A percentile compares a stretch with the other conserved stretches of the same genome.
Evolutionary conservation across 1,139 yeast species (phyloP).

Genomic region (Diutina neorugosa): DNA sequence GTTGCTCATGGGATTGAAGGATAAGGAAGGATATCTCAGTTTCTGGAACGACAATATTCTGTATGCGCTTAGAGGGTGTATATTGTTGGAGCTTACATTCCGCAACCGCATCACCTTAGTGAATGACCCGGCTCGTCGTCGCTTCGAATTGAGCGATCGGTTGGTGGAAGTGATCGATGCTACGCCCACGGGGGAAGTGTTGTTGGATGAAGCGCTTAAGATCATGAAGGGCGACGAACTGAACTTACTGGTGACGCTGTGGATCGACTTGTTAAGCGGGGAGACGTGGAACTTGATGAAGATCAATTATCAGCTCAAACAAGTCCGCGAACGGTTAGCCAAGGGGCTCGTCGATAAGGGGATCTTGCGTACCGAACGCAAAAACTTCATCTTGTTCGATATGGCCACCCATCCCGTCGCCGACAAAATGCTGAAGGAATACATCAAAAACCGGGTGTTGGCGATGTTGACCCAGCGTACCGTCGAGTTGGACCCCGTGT

Average conservation of each 20-base stretch:
- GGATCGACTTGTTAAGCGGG: constrained; percentile 91
- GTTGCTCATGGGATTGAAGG: constrained; percentile 81
- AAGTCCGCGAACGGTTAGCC: constrained; percentile 91
- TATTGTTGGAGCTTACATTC: constrained; percentile 80
- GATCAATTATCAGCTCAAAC: constrained; percentile 88
- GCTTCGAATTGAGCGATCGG: constrained; percentile 81
- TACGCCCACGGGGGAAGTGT: constrained; percentile 86
- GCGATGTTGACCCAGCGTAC: constrained; percentile 62
- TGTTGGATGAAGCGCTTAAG: constrained; percentile 85
- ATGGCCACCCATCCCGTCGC: constrained; percentile 98
- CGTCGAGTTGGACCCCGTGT: constrained; percentile 34
- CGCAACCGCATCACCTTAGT: constrained; percentile 82
- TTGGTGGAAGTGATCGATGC: constrained; percentile 78
- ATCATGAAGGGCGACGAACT: constrained; percentile 79
- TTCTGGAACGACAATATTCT: constrained; percentile 98
- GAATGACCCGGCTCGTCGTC: constrained; percentile 85
- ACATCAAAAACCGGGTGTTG: constrained; percentile 63
- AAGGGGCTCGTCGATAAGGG: constrained; percentile 98
- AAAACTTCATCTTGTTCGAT: constrained; percentile 86
- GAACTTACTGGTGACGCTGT: constrained; percentile 69
- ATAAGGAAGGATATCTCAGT: constrained; percentile 88
- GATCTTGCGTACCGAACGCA: constrained; percentile 89
- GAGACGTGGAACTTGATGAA: constrained; percentile 97
- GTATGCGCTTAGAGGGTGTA: constrained; percentile 92
- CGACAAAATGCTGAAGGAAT: constrained; percentile 71